These are phyloP conservation scores for Gloeostereum incarnatum DNA, from an alignment of 768 basidiomycete genomes.

Conservation along the genomic window DNA sequence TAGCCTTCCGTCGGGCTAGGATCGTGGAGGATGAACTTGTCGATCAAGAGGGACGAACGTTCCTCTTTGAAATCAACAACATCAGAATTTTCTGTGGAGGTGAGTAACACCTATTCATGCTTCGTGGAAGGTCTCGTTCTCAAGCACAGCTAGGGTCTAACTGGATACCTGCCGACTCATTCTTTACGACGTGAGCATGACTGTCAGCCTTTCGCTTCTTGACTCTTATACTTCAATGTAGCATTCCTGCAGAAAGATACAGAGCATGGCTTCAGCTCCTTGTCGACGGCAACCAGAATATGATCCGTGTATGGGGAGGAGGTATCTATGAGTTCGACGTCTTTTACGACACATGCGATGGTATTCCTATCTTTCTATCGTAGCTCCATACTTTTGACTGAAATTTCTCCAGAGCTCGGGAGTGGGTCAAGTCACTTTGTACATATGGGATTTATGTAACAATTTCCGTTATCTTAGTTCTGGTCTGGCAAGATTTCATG, in stretches of 20 bases:
- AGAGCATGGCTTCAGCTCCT: slow-evolving; percentile 77
- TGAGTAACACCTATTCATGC: slow-evolving; percentile 14
- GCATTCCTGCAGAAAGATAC: slow-evolving; percentile 48
- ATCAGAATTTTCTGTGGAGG: slow-evolving; percentile 84
- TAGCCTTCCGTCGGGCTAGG: slow-evolving; percentile 73
- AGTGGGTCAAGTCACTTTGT: slow-evolving; percentile 24
- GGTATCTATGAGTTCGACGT: slow-evolving; percentile 78
- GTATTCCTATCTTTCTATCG: slow-evolving; percentile 20
- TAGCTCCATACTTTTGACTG: no score
- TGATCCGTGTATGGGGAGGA: slow-evolving; percentile 83
- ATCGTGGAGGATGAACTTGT: slow-evolving; percentile 75
- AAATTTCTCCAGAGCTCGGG: slow-evolving; percentile 45
- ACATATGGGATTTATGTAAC: slow-evolving; percentile 1
- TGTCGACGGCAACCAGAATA: slow-evolving; percentile 89
- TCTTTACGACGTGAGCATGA: slow-evolving; percentile 63
- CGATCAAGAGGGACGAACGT: slow-evolving; percentile 71
- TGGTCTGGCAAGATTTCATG: slow-evolving; percentile 98
- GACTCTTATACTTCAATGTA: slow-evolving; percentile 9
- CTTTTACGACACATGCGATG: slow-evolving; percentile 83
- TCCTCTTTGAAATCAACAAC: slow-evolving; percentile 90
- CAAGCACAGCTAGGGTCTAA: slow-evolving; percentile 49
- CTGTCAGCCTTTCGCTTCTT: slow-evolving; percentile 1
- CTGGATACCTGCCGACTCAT: slow-evolving; percentile 93
- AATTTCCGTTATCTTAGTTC: slow-evolving; percentile 29
- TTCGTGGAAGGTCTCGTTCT: neutral